Evolutionary conservation across 208 protist species (phyloP).

Genomic region (Acanthamoeba lugdunensis): DNA sequence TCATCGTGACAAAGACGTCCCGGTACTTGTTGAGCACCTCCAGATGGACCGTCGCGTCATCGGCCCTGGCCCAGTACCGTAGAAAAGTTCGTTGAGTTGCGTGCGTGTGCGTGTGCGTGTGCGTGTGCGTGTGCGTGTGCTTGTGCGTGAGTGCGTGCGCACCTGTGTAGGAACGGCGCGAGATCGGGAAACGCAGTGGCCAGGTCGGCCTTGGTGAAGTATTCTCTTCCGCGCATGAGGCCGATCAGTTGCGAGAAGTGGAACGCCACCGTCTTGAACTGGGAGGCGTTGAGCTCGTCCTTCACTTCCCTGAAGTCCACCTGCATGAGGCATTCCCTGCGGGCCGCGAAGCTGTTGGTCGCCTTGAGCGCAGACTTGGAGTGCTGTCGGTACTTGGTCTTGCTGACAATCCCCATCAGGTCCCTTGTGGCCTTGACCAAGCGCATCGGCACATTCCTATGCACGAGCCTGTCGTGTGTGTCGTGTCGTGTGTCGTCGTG

Average conservation of each 20-base stretch:
- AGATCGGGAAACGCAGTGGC: not conserved
- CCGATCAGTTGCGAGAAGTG: conserved; percentile 44
- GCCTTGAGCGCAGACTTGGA: conserved; percentile 33
- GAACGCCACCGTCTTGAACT: conserved; percentile 48
- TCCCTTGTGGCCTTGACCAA: conserved; percentile 28
- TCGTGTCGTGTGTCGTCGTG: not conserved
- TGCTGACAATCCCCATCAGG: conserved; percentile 48
- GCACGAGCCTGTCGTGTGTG: not conserved
- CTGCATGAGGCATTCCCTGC: not conserved
- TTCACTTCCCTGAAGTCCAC: conserved; percentile 32
- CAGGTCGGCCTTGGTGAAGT: conserved; percentile 42
- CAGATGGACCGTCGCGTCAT: not conserved
- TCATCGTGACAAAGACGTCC: not conserved
- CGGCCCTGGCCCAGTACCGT: not conserved
- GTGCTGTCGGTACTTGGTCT: conserved; percentile 1
- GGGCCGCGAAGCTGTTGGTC: not conserved
- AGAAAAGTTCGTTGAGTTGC: too few relatives aligned
- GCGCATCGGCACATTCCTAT: conserved; percentile 47
- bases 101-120: too few relatives aligned
- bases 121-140: too few relatives aligned
- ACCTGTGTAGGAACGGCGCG: not conserved
- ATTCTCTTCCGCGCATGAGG: conserved; percentile 18
- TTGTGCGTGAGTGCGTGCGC: too few relatives aligned
- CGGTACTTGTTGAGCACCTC: conserved; percentile 58
- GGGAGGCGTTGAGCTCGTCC: conserved; percentile 5